Percentiles rank a stretch among this genome's conserved stretches.
These are phyloP conservation scores for Dissoconium aciculare DNA, from an alignment of 2,329 filamentous ascomycete species.

Conservation along the genomic window DNA sequence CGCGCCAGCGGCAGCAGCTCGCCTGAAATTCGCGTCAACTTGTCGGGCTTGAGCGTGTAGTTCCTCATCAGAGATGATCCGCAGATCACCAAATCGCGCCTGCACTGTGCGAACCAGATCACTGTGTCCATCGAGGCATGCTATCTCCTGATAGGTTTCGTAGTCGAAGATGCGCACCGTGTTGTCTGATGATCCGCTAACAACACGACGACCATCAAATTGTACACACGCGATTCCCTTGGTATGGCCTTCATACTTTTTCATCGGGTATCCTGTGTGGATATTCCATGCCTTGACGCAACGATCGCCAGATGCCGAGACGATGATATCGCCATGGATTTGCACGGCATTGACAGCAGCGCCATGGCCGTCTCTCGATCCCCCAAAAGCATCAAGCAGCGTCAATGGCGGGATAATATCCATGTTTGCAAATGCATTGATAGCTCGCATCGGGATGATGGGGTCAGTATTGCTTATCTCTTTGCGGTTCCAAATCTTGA, in stretches of 20 bases:
- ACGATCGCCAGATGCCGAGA: conserved; percentile 88
- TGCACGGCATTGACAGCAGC: conserved; percentile 96
- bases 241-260: conserved; percentile 66
- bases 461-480: conserved; percentile 39
- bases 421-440: conserved; percentile 30
- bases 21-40: conserved; percentile 59
- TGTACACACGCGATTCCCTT: conserved; percentile 98
- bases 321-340: conserved; percentile 69
- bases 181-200: conserved; percentile 91
- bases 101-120: conserved; percentile 88
- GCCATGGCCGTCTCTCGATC: conserved; percentile 43
- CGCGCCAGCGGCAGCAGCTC: conserved; percentile 29
- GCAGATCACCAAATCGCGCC: conserved; percentile 80
- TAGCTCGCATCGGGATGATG: conserved; percentile 21
- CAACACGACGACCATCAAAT: conserved; percentile 82
- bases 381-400: conserved; percentile 63
- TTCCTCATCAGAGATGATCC: conserved; percentile 56
- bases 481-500: conserved; percentile 85
- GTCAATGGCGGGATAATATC: conserved; percentile 52
- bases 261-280: conserved; percentile 57
- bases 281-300: conserved; percentile 93
- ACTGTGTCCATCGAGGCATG: conserved; percentile 65
- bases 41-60: conserved; percentile 57
- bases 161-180: conserved; percentile 92
- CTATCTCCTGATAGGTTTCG: conserved; percentile 72